phyloP scores from a whole-genome alignment of 352 stramenopile genomes.

The Sclerospora graminicola region DNA sequence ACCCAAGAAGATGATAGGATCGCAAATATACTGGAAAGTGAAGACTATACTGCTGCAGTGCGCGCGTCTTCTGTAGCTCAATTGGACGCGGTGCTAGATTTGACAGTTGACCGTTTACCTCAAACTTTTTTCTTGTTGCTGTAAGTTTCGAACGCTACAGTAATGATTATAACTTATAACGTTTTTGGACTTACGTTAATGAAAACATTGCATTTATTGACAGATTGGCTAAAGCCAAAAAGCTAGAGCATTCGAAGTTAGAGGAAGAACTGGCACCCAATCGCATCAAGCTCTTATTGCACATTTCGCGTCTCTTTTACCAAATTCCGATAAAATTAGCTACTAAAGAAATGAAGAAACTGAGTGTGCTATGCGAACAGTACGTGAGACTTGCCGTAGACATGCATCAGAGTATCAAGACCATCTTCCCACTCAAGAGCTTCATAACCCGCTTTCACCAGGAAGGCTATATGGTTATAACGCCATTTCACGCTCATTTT shows the following conservation, averaged over 20 bases:
- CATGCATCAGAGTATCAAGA: slow-evolving; percentile 43
- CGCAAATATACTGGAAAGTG: slow-evolving; percentile 25
- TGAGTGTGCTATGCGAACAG: slow-evolving; percentile 43
- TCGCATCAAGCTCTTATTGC: slow-evolving; percentile 21
- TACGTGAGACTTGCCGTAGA: slow-evolving; percentile 39
- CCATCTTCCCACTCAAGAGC: slow-evolving; percentile 57
- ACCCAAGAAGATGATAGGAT: slow-evolving; percentile 41
- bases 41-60: slow-evolving; percentile 40
- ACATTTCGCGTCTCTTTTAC: slow-evolving; percentile 44
- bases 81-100: slow-evolving; percentile 40
- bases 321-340: slow-evolving; percentile 38
- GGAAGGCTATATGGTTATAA: slow-evolving; percentile 44
- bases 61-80: slow-evolving; percentile 41
- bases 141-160: too few species aligned
- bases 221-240: slow-evolving; percentile 41
- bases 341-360: slow-evolving; percentile 44
- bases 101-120: slow-evolving; percentile 44
- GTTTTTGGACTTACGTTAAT: not conserved
- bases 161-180: not conserved
- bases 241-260: slow-evolving; percentile 33
- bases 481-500: slow-evolving; percentile 56
- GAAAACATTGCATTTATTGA: not conserved
- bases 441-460: slow-evolving; percentile 54
- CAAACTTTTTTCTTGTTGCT: slow-evolving; percentile 33
- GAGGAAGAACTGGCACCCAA: slow-evolving; percentile 12